A percentile compares a stretch with the other conserved stretches of the same genome.
phyloP scores from a whole-genome alignment of 306 rosid species.

The Vicia sativa region DNA sequence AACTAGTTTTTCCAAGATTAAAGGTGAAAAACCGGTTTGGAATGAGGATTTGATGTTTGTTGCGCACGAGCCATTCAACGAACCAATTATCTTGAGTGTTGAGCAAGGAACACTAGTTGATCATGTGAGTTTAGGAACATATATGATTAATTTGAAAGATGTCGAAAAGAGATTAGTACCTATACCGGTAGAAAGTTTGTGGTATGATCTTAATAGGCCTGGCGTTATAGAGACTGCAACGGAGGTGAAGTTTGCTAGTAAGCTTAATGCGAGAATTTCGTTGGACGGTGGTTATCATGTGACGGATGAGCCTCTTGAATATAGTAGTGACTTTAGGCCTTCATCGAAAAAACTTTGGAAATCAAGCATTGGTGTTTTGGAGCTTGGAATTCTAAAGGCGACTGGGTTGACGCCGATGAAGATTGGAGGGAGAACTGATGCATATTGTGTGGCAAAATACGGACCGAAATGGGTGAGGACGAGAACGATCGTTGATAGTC shows the following conservation, averaged over 20 bases:
- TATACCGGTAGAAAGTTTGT: not conserved
- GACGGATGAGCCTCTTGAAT: constrained; percentile 48
- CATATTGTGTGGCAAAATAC: constrained; percentile 58
- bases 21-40: constrained; percentile 44
- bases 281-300: constrained; percentile 62
- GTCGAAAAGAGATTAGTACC: constrained; percentile 33
- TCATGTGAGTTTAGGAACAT: constrained; percentile 38
- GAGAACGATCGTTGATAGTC: constrained; percentile 44
- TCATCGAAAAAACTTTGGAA: constrained; percentile 42
- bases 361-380: constrained; percentile 50
- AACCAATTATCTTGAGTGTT: constrained; percentile 35
- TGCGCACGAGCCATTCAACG: constrained; percentile 55
- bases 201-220: constrained; percentile 31
- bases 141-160: constrained; percentile 35
- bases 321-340: constrained; percentile 50
- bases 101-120: constrained; percentile 36
- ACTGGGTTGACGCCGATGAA: constrained; percentile 46
- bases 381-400: constrained; percentile 51
- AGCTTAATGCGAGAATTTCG: constrained; percentile 48
- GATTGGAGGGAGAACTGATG: constrained; percentile 44
- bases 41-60: constrained; percentile 59
- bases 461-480: constrained; percentile 57
- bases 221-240: constrained; percentile 1
- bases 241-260: constrained; percentile 50
- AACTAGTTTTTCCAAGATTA: constrained; percentile 39